Percentiles rank a stretch among this genome's conserved stretches.
phyloP scores from a whole-genome alignment of 1,284 basidiomycete species.

The Cryptococcus sp. region DNA sequence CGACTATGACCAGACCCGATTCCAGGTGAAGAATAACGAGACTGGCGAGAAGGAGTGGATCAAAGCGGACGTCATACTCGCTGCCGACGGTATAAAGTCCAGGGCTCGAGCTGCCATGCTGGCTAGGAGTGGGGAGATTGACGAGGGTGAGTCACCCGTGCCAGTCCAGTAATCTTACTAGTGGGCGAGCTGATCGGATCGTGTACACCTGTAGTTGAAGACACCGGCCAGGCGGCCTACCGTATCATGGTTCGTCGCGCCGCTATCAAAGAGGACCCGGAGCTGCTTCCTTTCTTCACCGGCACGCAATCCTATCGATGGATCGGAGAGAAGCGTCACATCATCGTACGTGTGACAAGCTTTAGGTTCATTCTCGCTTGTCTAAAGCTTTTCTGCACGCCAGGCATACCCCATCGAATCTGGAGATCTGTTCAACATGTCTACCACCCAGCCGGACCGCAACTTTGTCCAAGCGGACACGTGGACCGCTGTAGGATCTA shows the following conservation, averaged over 20 bases:
- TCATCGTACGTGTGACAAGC: conserved; percentile 38
- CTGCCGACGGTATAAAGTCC: conserved; percentile 52
- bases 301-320: conserved; percentile 46
- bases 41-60: conserved; percentile 34
- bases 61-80: conserved; percentile 49
- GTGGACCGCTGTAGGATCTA: conserved; percentile 50
- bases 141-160: conserved; percentile 30
- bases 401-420: conserved; percentile 50
- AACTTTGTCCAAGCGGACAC: conserved; percentile 44
- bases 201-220: conserved; percentile 29
- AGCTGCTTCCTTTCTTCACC: conserved; percentile 48
- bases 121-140: conserved; percentile 40
- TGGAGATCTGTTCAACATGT: conserved; percentile 50
- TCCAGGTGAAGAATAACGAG: conserved; percentile 26
- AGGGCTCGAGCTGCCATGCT: conserved; percentile 44
- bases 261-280: conserved; percentile 47
- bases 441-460: conserved; percentile 51
- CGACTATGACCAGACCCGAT: conserved; percentile 42
- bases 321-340: conserved; percentile 52
- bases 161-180: neutral
- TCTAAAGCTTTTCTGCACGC: neutral
- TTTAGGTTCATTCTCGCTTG: neutral
- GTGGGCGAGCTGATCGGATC: neutral
- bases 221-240: conserved; percentile 54
- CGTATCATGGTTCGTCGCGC: conserved; percentile 48